phyloP scores from a whole-genome alignment of 805 yeast species.

The Ogataea paraovalis region DNA sequence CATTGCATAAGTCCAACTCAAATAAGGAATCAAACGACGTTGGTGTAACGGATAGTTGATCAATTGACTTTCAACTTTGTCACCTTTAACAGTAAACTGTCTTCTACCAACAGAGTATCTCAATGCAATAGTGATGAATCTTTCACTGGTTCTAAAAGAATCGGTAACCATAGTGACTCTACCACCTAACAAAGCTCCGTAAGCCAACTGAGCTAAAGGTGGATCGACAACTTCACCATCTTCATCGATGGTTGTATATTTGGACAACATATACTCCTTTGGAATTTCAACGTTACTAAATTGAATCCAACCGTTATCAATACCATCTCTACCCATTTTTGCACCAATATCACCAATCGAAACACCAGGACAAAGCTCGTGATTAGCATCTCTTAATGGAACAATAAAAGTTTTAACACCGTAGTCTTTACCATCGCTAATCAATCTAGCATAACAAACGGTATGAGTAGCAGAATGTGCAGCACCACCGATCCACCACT shows the following conservation, averaged over 20 bases:
- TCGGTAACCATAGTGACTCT: constrained; percentile 88
- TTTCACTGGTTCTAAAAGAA: constrained; percentile 74
- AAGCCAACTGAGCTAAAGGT: constrained; percentile 83
- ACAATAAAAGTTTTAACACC: constrained; percentile 93
- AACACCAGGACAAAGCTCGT: constrained; percentile 73
- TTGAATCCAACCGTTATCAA: constrained; percentile 97
- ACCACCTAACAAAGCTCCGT: constrained; percentile 83
- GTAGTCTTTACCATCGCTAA: constrained; percentile 78
- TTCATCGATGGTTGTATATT: constrained; percentile 65
- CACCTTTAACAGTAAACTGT: constrained; percentile 57
- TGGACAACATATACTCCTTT: constrained; percentile 74
- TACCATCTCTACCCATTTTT: constrained; percentile 94
- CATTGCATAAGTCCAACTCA: constrained; percentile 75
- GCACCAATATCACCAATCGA: constrained; percentile 89
- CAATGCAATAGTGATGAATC: constrained; percentile 78
- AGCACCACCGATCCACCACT: constrained; percentile 99
- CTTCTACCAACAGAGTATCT: constrained; percentile 88
- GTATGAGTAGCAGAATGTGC: constrained; percentile 91
- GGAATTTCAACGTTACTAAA: constrained; percentile 82
- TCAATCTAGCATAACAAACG: constrained; percentile 78
- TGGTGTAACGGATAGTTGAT: constrained; percentile 89
- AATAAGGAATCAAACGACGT: constrained; percentile 77
- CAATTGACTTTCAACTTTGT: constrained; percentile 59
- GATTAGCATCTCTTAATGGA: constrained; percentile 75
- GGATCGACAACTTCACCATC: constrained; percentile 72